Base-by-base conservation (phyloP, 129 eudicot species). In the Helianthus tuberosus region DNA sequence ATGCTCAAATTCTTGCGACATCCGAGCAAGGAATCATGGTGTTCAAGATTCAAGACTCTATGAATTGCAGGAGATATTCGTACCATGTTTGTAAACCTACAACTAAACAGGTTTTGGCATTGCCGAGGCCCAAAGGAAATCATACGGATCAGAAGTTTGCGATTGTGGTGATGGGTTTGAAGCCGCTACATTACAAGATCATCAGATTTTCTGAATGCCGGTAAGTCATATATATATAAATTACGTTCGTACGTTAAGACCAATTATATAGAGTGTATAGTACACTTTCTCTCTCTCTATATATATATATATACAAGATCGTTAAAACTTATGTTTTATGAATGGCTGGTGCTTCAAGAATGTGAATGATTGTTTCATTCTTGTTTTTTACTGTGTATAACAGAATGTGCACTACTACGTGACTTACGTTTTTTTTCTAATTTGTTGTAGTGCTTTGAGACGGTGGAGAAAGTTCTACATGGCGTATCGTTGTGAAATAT, bases 131-230 rank as follows among this genome's bases (percentile, higher is more conserved):
- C 6, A 53, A 64, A 41, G 35, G 17, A 4, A 12, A 3, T 3
- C 25, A 27, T 54, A 9, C 9, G 3, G 52, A 71, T 3, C 23
- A 64, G 10, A 51, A 75, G 15, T 25, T 65, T 38, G 73, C 57
- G 6, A 64, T 75, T 12, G 11, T 65, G 9, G 57, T 75, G 4
- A 4, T 76, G 49, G 51, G 51, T 11, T 77, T 52, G 8, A 60
- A 77, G 2, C 69, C 81, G 3, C 58, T 77, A 13, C 81, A 32
- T 44, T 76, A 68, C 50, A 76, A 68, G 62, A 76, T 58, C 23
- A 5, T 55, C 0, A 29, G 51, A 68, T 57, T 76, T 36, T 57
- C 80, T 64, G 0, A 5, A 6, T 5, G 4, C 47, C 4, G 10
- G 47, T 43, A 7, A 43, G 47, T 43, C 47, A 39, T 39, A 3